These are phyloP conservation scores for Rhynchosporium graminicola DNA, from an alignment of 2,329 filamentous ascomycete genomes.

Conservation along the genomic window DNA sequence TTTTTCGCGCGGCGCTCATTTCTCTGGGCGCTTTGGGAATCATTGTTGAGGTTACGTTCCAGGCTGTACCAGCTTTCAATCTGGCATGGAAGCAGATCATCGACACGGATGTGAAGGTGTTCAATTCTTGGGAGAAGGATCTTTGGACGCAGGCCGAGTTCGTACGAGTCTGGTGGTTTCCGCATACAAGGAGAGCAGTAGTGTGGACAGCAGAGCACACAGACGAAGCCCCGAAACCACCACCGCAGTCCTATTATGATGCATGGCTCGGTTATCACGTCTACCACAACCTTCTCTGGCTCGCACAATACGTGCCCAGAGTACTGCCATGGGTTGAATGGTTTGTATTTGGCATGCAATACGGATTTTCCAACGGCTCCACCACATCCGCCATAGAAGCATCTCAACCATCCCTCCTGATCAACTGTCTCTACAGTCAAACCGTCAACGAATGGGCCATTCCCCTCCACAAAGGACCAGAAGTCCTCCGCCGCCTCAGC, in stretches of 20 bases:
- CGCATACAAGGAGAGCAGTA: conserved; percentile 84
- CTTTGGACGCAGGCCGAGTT: conserved; percentile 88
- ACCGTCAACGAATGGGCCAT: conserved; percentile 99
- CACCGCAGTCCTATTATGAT: conserved; percentile 73
- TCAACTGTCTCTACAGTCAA: conserved; percentile 98
- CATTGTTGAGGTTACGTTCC: conserved; percentile 84
- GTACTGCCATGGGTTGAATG: conserved; percentile 88
- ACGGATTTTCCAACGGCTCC: conserved; percentile 76
- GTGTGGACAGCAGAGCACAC: conserved; percentile 88
- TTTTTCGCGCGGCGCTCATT: conserved; percentile 86
- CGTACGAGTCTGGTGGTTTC: conserved; percentile 96
- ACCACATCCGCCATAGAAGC: conserved; percentile 76
- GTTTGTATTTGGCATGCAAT: conserved; percentile 98
- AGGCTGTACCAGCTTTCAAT: conserved; percentile 78
- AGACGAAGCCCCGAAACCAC: conserved; percentile 58
- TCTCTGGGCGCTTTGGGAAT: conserved; percentile 90
- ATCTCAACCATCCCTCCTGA: conserved; percentile 76
- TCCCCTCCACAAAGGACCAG: conserved; percentile 80
- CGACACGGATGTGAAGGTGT: conserved; percentile 66
- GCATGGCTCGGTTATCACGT: conserved; percentile 79
- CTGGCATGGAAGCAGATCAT: conserved; percentile 84
- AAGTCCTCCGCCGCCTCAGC: conserved; percentile 78
- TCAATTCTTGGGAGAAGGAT: conserved; percentile 68
- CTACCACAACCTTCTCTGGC: conserved; percentile 86
- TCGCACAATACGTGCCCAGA: conserved; percentile 75